phyloP scores from a whole-genome alignment of 116 monocot genomes.

The Dioscorea cayenensis region DNA sequence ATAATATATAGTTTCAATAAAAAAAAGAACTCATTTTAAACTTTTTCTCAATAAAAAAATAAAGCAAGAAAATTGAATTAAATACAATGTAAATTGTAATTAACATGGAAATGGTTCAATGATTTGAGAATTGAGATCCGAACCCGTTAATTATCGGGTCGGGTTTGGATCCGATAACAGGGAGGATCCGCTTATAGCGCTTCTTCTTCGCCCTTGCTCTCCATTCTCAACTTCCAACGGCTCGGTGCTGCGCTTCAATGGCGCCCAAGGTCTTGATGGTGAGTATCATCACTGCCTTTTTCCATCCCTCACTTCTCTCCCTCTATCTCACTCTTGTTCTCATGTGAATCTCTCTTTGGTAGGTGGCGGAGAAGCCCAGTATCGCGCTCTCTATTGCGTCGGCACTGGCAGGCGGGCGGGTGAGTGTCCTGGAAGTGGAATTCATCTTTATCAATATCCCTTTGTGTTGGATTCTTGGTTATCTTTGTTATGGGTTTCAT shows the following conservation, averaged over 20 bases:
- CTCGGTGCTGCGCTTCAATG: neutral
- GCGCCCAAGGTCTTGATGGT: neutral
- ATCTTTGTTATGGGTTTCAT: neutral
- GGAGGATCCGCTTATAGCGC: no score
- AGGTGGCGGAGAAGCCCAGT: constrained; percentile 97
- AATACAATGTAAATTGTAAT: no score
- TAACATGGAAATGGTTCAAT: no score
- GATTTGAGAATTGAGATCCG: no score
- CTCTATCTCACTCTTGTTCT: neutral
- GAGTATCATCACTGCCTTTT: neutral
- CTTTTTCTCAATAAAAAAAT: no score
- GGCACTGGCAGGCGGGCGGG: constrained; percentile 71
- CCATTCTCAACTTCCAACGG: no score
- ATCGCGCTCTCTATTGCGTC: constrained; percentile 85
- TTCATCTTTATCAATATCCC: neutral
- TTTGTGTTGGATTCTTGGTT: neutral
- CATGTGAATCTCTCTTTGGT: neutral
- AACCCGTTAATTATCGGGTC: no score
- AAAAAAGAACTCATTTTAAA: no score
- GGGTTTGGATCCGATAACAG: no score
- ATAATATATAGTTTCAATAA: no score
- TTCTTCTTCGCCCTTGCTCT: no score
- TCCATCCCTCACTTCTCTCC: neutral
- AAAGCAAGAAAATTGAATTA: no score
- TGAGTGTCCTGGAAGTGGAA: constrained; percentile 10